These are phyloP conservation scores for Solanum verrucosum DNA, from an alignment of 257 asterid species.

Conservation along the genomic window DNA sequence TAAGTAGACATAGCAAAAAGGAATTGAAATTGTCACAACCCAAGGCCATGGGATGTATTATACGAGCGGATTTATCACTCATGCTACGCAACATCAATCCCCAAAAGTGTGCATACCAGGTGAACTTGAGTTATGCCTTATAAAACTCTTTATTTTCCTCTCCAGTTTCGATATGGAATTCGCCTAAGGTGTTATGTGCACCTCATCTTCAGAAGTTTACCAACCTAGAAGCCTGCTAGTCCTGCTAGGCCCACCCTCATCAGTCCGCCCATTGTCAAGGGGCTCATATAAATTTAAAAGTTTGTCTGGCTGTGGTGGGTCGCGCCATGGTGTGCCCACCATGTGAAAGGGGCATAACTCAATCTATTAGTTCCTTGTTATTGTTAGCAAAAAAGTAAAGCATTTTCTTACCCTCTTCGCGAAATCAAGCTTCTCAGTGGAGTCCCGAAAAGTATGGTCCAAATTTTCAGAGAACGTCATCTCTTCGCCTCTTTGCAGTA, in stretches of 20 bases:
- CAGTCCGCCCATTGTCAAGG: neutral
- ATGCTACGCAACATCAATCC: neutral
- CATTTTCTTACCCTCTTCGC: constrained; percentile 41
- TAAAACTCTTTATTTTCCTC: neutral
- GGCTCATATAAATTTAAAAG: neutral
- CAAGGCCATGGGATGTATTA: neutral
- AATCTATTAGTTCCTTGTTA: neutral
- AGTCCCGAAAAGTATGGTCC: constrained; percentile 21
- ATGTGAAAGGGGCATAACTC: neutral
- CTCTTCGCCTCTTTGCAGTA: constrained; percentile 20
- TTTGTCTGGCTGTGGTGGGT: neutral
- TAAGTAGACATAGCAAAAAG: neutral
- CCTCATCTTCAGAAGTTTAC: neutral
- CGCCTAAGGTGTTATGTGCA: neutral
- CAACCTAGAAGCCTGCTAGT: neutral
- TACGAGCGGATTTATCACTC: neutral
- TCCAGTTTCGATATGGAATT: neutral
- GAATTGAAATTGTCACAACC: neutral
- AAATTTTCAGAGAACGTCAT: constrained; percentile 13
- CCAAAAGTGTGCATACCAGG: neutral
- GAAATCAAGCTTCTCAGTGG: constrained; percentile 32
- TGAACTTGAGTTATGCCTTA: neutral
- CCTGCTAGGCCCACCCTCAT: neutral
- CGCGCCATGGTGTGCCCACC: neutral
- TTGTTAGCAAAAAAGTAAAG: neutral